Conservation (phyloP, 371 early-diverging fungal genomes). For the Synchytrium microbalum region DNA sequence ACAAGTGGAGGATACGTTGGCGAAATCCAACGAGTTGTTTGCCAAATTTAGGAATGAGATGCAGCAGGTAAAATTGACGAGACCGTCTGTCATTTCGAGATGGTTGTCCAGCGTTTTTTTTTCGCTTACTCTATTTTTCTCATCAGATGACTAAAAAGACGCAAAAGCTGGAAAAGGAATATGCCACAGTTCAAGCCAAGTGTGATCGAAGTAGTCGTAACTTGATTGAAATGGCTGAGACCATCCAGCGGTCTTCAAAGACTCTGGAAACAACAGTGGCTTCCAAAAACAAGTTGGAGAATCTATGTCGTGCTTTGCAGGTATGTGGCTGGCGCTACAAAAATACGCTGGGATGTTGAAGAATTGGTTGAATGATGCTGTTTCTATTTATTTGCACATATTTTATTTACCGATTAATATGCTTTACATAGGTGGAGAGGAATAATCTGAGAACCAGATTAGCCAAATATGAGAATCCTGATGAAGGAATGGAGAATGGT, state of each 20-base stretch:
- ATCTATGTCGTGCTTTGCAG: conserved; percentile 48
- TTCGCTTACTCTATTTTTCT: neutral
- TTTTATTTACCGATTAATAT: too few relatives aligned
- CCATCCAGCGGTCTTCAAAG: conserved; percentile 37
- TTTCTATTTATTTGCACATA: too few relatives aligned
- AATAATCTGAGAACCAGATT: neutral
- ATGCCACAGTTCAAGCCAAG: conserved; percentile 35
- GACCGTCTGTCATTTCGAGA: conserved; percentile 1
- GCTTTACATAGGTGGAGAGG: neutral
- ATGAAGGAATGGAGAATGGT: neutral
- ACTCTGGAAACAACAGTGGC: conserved; percentile 33
- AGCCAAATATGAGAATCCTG: neutral
- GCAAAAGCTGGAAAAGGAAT: conserved; percentile 45
- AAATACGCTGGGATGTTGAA: neutral
- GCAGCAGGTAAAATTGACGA: conserved; percentile 37
- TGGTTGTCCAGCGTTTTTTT: conserved; percentile 8
- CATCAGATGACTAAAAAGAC: conserved; percentile 49
- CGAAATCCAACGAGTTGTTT: conserved; percentile 54
- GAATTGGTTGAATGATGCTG: neutral
- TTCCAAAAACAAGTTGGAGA: conserved; percentile 41
- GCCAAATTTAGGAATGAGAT: conserved; percentile 51
- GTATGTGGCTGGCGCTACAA: conserved; percentile 5
- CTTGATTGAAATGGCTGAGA: conserved; percentile 51
- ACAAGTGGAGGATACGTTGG: conserved; percentile 54
- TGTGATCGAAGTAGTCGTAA: conserved; percentile 47